Evolutionary conservation across 257 asterid species (phyloP), one percentile per base, ranked within the genome.

Genomic region (Solanum sejunctum): DNA sequence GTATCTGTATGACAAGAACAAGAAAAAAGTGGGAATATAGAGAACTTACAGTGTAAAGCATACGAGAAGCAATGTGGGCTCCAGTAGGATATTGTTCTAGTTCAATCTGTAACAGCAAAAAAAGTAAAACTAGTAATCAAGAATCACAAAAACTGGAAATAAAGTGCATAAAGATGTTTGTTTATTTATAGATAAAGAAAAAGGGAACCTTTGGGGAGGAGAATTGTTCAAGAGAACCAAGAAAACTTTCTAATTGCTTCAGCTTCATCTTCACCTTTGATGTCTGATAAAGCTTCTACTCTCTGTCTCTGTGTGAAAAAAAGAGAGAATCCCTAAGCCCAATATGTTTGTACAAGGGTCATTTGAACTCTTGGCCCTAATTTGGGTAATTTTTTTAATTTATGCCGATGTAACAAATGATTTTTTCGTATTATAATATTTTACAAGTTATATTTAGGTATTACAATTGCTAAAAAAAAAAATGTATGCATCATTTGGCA

Each of bases 31-130:
- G 66, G 70, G 80, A 85, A 66, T 45, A 69, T 9, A 28, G 80
- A 57, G 81, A 78, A 67, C 60, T 86, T 91, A 96, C 99, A 84
- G 95, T 93, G 93, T 86, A 96, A 56, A 96, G 93, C 93, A 96
- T 87, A 52, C 98, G 95, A 84, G 98, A 93, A 86, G 98, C 98
- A 70, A 96, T 95, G 90, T 96, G 99, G 90, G 99, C 88, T 86
- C 99, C 98, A 3, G 99, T 95, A 82, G 99, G 98, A 84, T 96
- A 96, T 85, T 96, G 98, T 85, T 96, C 98, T 88, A 95, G 80
- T 88, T 96, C 98, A 89, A 96, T 93, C 98, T 96, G 93, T 79
- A 20, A 78, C 26, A 73, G 32, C n/a, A 12, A 57, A 21, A 43
- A 16, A 78, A 56, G 43, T 9, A 32, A 66, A 51, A 51, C 3